A percentile compares a stretch with the other conserved stretches of the same genome.
These are phyloP conservation scores for Suillus cothurnatus DNA, from an alignment of 768 basidiomycete genomes.

Conservation along the genomic window DNA sequence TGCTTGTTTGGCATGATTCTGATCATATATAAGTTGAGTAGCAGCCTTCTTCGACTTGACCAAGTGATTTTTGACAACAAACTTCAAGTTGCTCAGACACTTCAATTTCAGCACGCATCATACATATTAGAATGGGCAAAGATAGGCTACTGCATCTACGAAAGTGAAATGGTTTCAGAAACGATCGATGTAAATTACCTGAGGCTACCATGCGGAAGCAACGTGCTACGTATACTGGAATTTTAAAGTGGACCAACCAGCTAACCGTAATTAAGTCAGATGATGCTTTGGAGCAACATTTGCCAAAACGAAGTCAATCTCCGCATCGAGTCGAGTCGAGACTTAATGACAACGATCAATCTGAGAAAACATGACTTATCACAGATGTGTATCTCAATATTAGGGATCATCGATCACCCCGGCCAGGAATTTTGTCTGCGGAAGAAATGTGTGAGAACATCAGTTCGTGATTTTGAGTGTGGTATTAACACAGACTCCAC, in stretches of 20 bases:
- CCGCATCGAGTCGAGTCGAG: not conserved
- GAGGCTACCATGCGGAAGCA: slow-evolving; percentile 2
- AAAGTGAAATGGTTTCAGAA: not conserved
- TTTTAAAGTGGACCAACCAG: not conserved
- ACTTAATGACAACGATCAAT: not conserved
- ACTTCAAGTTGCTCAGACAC: too few relatives aligned
- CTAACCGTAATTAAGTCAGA: not conserved
- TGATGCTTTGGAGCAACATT: not conserved
- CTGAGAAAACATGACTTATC: not conserved
- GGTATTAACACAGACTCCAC: not conserved
- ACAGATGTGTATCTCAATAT: not conserved
- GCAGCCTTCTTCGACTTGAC: not conserved
- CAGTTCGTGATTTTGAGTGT: not conserved
- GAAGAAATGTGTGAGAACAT: not conserved
- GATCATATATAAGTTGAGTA: too few relatives aligned
- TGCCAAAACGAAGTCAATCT: not conserved
- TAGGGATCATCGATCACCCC: not conserved
- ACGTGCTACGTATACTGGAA: not conserved
- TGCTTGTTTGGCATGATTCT: not conserved
- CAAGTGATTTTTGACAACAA: not conserved
- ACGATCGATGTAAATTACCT: not conserved
- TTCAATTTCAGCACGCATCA: not conserved
- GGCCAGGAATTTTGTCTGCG: not conserved
- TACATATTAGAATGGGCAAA: not conserved
- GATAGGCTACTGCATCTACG: not conserved